phyloP scores from a whole-genome alignment of 2,329 filamentous ascomycete genomes.

The Xylaria sp. region DNA sequence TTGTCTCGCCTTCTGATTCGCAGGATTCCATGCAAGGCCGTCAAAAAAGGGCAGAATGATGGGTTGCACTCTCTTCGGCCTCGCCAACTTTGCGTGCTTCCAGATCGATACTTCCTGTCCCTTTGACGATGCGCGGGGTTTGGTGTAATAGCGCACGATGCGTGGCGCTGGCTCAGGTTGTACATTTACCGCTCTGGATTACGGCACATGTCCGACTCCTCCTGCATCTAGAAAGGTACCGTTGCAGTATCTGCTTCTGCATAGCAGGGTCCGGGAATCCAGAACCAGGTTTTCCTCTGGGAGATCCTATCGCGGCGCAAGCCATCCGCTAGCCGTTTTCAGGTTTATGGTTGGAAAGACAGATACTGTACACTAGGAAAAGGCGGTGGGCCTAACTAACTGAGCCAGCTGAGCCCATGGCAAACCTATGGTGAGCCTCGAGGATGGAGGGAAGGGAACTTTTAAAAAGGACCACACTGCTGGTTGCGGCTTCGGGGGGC shows the following conservation, averaged over 20 bases:
- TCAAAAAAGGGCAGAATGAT: constrained; percentile 14
- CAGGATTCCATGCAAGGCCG: constrained; percentile 14
- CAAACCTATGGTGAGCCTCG: neutral
- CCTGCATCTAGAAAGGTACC: constrained; percentile 28
- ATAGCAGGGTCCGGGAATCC: constrained; percentile 17
- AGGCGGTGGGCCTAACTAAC: constrained; percentile 18
- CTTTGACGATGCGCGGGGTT: constrained; percentile 31
- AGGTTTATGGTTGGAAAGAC: constrained; percentile 12
- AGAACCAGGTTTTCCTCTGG: constrained; percentile 30
- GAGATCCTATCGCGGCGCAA: constrained; percentile 17
- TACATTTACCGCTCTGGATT: constrained; percentile 19
- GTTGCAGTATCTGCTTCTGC: constrained; percentile 27
- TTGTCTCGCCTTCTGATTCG: neutral
- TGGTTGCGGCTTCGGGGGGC: constrained; percentile 20
- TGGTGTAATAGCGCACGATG: constrained; percentile 14
- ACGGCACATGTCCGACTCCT: constrained; percentile 33
- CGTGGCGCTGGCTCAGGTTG: constrained; percentile 28
- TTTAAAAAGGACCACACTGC: neutral
- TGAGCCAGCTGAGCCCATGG: neutral
- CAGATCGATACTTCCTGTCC: constrained; percentile 34
- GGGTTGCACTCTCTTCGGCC: constrained; percentile 11
- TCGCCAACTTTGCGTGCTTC: constrained; percentile 22
- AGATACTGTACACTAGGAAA: neutral
- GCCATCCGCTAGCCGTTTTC: constrained; percentile 32
- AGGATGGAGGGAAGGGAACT: neutral